Conservation (phyloP, 208 protist genomes). For the Lotmaria passim region DNA sequence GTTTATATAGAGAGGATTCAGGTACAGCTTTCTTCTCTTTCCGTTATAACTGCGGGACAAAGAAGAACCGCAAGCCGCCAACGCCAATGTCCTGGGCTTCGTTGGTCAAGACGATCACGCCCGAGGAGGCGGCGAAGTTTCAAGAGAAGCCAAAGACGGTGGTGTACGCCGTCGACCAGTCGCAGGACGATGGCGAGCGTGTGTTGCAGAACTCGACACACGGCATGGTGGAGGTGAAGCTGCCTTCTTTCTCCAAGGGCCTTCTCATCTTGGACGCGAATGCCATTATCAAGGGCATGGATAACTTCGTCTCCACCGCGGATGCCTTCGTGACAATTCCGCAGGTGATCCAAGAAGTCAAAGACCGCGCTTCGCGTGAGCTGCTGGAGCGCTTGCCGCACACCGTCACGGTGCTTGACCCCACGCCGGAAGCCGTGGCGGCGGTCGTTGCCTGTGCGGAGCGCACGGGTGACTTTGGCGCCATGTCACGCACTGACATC, state of each 20-base stretch:
- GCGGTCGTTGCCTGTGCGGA: conserved; percentile 77
- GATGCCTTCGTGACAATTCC: conserved; percentile 85
- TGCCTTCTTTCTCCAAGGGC: conserved; percentile 70
- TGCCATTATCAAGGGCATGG: conserved; percentile 88
- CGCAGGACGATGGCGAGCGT: conserved; percentile 28
- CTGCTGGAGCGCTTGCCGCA: conserved; percentile 77
- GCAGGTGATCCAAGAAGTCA: conserved; percentile 87
- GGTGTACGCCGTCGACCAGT: conserved; percentile 40
- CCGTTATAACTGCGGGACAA: conserved; percentile 2
- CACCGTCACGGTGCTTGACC: conserved; percentile 69
- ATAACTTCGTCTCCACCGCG: conserved; percentile 62
- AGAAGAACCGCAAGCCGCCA: neutral
- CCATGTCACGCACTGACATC: conserved; percentile 92
- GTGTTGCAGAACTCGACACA: conserved; percentile 40
- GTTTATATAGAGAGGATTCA: too few species aligned
- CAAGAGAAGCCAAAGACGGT: conserved; percentile 29
- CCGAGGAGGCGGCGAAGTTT: conserved; percentile 37
- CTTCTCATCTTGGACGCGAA: conserved; percentile 88
- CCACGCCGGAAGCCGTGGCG: conserved; percentile 57
- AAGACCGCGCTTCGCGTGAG: conserved; percentile 69
- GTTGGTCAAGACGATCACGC: conserved; percentile 51
- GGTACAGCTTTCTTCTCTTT: neutral
- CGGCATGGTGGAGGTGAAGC: conserved; percentile 37
- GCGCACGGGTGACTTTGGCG: conserved; percentile 90
- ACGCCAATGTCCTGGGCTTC: conserved; percentile 84